Conservation (phyloP, 148 eudicot genomes). For the Fallopia convolvulus region DNA sequence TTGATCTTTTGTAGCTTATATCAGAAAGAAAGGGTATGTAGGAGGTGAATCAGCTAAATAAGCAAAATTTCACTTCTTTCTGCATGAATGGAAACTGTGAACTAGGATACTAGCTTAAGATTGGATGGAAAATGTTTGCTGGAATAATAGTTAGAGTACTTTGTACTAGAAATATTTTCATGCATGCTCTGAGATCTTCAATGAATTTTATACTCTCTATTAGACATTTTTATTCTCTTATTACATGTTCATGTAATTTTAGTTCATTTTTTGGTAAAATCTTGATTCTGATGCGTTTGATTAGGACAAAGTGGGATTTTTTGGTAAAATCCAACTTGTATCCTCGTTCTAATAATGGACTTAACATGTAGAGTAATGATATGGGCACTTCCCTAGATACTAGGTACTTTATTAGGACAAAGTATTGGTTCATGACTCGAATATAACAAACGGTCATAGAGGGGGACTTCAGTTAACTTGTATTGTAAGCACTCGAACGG, state of each 20-base stretch:
- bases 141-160: not conserved
- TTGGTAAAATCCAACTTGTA: not conserved
- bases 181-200: not conserved
- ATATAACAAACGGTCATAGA: not conserved
- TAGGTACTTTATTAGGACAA: not conserved
- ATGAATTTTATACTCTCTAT: not conserved
- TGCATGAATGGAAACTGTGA: too few relatives aligned
- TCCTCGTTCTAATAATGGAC: not conserved
- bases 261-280: not conserved
- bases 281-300: not conserved
- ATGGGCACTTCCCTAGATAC: not conserved
- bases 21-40: too few relatives aligned
- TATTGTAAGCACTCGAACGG: not conserved
- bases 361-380: too few relatives aligned
- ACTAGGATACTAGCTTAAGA: too few relatives aligned
- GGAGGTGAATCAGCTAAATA: too few relatives aligned
- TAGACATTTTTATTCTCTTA: not conserved
- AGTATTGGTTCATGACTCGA: not conserved
- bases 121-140: too few relatives aligned
- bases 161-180: not conserved
- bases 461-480: not conserved
- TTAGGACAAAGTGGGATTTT: too few relatives aligned
- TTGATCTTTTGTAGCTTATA: too few relatives aligned
- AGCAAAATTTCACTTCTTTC: too few relatives aligned
- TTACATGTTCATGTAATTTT: not conserved